Evolutionary conservation across 2,329 filamentous ascomycete genomes (phyloP), one percentile per base, ranked within the genome.

Genomic region (Fusarium dimerum): DNA sequence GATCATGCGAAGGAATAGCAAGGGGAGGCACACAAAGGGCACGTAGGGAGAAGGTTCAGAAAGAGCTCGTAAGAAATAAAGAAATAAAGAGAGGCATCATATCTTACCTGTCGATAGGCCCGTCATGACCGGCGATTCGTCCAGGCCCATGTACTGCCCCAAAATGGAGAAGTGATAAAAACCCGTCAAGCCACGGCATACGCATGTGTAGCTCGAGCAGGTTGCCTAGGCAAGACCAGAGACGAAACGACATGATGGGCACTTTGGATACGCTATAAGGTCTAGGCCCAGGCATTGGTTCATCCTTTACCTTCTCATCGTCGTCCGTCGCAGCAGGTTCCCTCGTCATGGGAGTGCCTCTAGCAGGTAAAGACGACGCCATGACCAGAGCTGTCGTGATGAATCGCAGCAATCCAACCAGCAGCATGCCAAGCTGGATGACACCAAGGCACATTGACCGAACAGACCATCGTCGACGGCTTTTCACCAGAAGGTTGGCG

Each of bases 101-200:
- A 58, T 66, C 90, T 87, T 85, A 97, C 93, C 91, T 95, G 78
- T 97, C 93, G 73, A 97, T 77, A 71, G 86, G 80, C 59, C 91
- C 87, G 71, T 95, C 82, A 29, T 88, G 83, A 65, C 82, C 81
- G 68, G 89, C 91, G 59, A 96, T 73, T 73, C 75, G 82, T 65
- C 91, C 89, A 59, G 90, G 90, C 20, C 92, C 90, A 65, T 79
- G 78, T 66, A 93, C 74, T 65, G 86, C 80, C 61, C 85, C 79
- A 78, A 89, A 87, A 73, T 94, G 90, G 61, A 88, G 71, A 72
- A 96, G 82, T 51, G 89, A 88, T 54, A 94, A 71, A 62, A 83
- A 76, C 68, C 90, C 90, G 67, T 80, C 81, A 51, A 96, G 81
- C 93, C 93, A 97, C 58, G 93, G 93, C 91, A 96, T 96, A 72